These are phyloP conservation scores for Neurospora pannonica DNA, from an alignment of 495 filamentous ascomycete species.

Conservation along the genomic window DNA sequence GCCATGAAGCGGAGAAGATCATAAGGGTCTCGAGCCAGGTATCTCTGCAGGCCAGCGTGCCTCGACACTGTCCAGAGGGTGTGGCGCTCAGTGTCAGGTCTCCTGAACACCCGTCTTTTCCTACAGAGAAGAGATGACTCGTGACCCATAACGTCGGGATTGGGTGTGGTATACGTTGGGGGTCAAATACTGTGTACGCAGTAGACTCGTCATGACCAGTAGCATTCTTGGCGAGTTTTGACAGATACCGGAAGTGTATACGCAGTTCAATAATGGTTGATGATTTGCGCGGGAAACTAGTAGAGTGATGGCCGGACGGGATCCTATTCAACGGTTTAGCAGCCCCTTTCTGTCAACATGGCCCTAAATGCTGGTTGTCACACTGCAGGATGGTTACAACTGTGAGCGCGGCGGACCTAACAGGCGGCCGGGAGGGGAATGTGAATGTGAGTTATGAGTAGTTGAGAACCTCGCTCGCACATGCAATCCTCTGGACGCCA, in stretches of 20 bases:
- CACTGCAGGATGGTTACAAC: background rate
- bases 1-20: background rate
- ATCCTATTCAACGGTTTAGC: background rate
- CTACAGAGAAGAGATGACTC: background rate
- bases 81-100: background rate
- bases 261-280: background rate
- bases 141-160: background rate
- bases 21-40: background rate
- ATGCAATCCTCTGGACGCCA: background rate
- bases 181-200: background rate
- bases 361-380: background rate
- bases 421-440: background rate
- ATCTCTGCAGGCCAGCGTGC: background rate
- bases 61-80: background rate
- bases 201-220: background rate
- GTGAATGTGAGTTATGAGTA: background rate
- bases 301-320: background rate
- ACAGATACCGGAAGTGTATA: background rate
- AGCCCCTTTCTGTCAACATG: background rate
- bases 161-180: background rate
- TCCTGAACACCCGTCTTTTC: background rate
- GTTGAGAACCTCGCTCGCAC: background rate
- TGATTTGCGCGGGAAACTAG: background rate
- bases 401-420: background rate
- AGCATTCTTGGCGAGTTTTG: background rate